phyloP scores from a whole-genome alignment of 768 basidiomycete species.

The Tephrocybe sp. region DNA sequence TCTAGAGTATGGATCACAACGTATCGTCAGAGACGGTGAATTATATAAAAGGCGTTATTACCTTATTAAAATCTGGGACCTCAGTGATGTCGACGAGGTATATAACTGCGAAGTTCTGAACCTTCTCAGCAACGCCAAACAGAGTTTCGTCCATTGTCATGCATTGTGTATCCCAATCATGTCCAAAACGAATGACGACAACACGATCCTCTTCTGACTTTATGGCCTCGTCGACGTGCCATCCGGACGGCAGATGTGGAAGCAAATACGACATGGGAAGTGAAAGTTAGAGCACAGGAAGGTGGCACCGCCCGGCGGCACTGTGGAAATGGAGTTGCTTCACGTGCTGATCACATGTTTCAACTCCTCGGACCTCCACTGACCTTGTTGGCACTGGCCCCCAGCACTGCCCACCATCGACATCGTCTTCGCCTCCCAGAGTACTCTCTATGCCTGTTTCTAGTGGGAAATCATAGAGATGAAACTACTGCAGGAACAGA shows the following conservation, averaged over 20 bases:
- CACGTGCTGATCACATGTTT: not conserved
- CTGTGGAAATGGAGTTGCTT: not conserved
- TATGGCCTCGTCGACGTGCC: slow-evolving; percentile 99
- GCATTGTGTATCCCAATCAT: slow-evolving; percentile 91
- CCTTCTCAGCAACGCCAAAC: slow-evolving; percentile 88
- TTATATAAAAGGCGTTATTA: slow-evolving; percentile 26
- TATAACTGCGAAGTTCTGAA: slow-evolving; percentile 98
- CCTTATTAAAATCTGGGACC: slow-evolving; percentile 99
- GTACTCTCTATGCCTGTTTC: no score
- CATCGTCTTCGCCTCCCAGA: no score
- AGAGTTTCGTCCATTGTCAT: slow-evolving; percentile 99
- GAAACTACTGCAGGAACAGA: no score
- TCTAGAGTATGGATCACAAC: slow-evolving; percentile 43
- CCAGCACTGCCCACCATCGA: no score
- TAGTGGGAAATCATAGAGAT: no score
- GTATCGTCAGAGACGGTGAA: not conserved
- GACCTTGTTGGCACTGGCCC: no score
- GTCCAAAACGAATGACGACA: slow-evolving; percentile 92
- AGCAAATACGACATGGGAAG: slow-evolving; percentile 81
- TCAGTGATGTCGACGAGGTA: slow-evolving; percentile 94
- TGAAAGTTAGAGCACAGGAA: not conserved
- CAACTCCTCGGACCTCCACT: no score
- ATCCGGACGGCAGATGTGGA: slow-evolving; percentile 85
- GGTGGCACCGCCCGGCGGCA: not conserved
- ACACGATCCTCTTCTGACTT: slow-evolving; percentile 96